A percentile compares a stretch with the other conserved stretches of the same genome.
Evolutionary conservation across 2,329 filamentous ascomycete genomes (phyloP).

Genomic region (Colletotrichum lini): DNA sequence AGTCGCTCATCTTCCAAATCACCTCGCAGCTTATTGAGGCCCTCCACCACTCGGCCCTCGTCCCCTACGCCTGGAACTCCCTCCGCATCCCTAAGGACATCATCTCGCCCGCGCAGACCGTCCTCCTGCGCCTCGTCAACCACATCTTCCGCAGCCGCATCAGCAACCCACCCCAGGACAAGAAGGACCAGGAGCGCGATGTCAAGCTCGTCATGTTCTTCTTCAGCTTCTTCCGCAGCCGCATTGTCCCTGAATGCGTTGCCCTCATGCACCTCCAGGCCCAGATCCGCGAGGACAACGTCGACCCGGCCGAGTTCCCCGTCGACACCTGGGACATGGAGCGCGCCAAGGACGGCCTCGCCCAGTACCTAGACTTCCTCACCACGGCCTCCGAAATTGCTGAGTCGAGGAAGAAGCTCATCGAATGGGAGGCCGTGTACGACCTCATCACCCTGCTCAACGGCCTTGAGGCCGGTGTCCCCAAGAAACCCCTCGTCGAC

Average conservation of each 20-base stretch:
- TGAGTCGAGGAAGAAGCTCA: constrained; percentile 85
- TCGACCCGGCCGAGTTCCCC: constrained; percentile 88
- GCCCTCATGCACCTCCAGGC: constrained; percentile 95
- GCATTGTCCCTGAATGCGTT: constrained; percentile 93
- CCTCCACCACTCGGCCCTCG: constrained; percentile 87
- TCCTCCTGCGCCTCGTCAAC: constrained; percentile 90
- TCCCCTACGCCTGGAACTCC: constrained; percentile 93
- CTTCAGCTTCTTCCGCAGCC: constrained; percentile 91
- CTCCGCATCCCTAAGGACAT: constrained; percentile 95
- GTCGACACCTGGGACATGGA: constrained; percentile 99
- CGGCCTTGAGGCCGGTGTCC: constrained; percentile 88
- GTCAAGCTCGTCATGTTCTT: constrained; percentile 85
- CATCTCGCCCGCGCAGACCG: constrained; percentile 93
- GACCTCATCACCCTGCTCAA: constrained; percentile 90
- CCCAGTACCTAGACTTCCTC: constrained; percentile 95
- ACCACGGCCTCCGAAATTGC: constrained; percentile 89
- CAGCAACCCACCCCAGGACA: constrained; percentile 60
- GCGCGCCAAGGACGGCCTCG: constrained; percentile 92
- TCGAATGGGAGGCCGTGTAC: constrained; percentile 92
- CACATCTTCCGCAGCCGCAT: constrained; percentile 82
- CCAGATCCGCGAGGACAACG: constrained; percentile 83
- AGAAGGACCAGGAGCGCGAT: constrained; percentile 69
- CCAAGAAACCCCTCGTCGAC: constrained; percentile 80
- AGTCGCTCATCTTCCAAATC: constrained; percentile 95
- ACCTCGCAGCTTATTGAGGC: constrained; percentile 97